Conservation (phyloP, 2,329 filamentous ascomycete species). For the Coniosporium tulheliwenetii region DNA sequence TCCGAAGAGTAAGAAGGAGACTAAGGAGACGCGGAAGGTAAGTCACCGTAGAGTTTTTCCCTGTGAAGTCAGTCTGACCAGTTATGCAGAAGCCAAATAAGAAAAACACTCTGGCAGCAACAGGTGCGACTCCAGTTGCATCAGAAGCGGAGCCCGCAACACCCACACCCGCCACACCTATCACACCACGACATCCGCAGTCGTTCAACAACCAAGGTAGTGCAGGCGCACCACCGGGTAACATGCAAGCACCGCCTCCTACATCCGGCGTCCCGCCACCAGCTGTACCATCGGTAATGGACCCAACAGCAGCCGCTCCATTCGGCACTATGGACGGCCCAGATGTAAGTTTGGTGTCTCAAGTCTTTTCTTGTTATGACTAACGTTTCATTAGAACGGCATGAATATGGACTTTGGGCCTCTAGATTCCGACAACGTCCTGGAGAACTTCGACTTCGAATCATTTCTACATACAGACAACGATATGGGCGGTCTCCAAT, state of each 20-base stretch:
- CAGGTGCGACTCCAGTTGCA: constrained; percentile 22
- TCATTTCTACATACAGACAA: constrained; percentile 44
- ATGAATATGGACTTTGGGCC: not conserved
- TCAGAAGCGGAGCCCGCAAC: constrained; percentile 29
- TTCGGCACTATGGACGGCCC: constrained; percentile 22
- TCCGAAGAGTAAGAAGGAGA: constrained; percentile 59
- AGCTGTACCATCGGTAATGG: constrained; percentile 14
- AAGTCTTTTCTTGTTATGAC: constrained; percentile 9
- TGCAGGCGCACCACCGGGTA: constrained; percentile 12
- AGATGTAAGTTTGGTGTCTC: constrained; percentile 9
- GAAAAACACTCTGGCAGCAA: constrained; percentile 19
- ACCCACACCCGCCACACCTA: constrained; percentile 31
- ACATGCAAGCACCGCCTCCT: constrained; percentile 5
- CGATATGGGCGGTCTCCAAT: constrained; percentile 23
- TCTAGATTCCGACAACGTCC: constrained; percentile 45
- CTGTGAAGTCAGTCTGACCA: not conserved
- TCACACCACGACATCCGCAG: constrained; percentile 27
- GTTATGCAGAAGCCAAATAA: constrained; percentile 21
- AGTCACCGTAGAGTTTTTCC: constrained; percentile 10
- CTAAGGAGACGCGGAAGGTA: constrained; percentile 56
- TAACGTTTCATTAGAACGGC: constrained; percentile 11
- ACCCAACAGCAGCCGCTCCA: constrained; percentile 14
- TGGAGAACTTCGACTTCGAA: constrained; percentile 52
- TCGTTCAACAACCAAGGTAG: constrained; percentile 22
- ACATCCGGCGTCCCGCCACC: not conserved